These are phyloP conservation scores for Acacia concinna DNA, from an alignment of 331 rosid genomes.

Conservation along the genomic window DNA sequence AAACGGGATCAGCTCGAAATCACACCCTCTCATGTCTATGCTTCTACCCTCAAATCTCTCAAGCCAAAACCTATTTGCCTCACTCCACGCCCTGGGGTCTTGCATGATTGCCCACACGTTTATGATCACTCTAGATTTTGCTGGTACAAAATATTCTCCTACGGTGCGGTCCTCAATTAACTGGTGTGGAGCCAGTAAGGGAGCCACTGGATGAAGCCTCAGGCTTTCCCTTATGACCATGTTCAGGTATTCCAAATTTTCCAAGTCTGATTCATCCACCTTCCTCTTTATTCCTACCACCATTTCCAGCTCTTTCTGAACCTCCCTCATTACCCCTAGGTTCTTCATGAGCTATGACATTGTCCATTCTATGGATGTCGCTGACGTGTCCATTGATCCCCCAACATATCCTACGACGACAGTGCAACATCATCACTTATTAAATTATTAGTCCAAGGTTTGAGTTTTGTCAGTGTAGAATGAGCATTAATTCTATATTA, in stretches of 20 bases:
- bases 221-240: conserved; percentile 56
- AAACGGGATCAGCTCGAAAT: conserved; percentile 59
- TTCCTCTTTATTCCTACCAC: conserved; percentile 52
- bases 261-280: conserved; percentile 65
- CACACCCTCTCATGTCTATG: conserved; percentile 44
- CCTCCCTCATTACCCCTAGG: conserved; percentile 55
- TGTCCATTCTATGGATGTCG: conserved; percentile 54
- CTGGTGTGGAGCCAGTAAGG: conserved; percentile 54
- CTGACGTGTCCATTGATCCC: conserved; percentile 50
- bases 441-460: background rate
- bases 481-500: background rate
- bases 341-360: conserved; percentile 50
- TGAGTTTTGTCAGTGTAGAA: background rate
- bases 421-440: background rate
- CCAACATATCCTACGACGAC: conserved; percentile 53
- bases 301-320: conserved; percentile 47
- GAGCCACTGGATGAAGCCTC: conserved; percentile 61
- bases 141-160: conserved; percentile 48
- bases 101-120: conserved; percentile 61
- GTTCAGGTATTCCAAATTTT: conserved; percentile 43
- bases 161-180: conserved; percentile 47
- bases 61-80: conserved; percentile 53
- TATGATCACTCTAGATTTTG: conserved; percentile 46
- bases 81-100: conserved; percentile 52
- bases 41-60: conserved; percentile 51